Evolutionary conservation across 1,284 basidiomycete species (phyloP).

Genomic region (Phellopilus nigrolimitatus): DNA sequence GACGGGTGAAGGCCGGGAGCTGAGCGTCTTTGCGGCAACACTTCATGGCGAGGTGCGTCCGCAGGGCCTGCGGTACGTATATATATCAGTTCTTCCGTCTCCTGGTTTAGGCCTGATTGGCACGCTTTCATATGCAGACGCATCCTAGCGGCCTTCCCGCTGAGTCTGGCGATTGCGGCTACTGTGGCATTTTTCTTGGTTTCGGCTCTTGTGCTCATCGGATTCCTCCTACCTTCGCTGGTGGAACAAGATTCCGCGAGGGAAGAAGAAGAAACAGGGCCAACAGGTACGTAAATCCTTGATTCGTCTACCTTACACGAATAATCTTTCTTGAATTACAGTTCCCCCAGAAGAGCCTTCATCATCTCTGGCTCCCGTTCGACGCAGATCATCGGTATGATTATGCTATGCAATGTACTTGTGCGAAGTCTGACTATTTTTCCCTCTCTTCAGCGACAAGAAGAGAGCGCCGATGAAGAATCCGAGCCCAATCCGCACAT

Average conservation of each 20-base stretch:
- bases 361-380: neutral
- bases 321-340: too few relatives aligned
- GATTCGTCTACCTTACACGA: too few relatives aligned
- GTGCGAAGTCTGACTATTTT: neutral
- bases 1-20: constrained; percentile 60
- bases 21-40: constrained; percentile 57
- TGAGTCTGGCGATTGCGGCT: constrained; percentile 44
- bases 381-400: constrained; percentile 8
- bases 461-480: constrained; percentile 5
- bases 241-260: neutral
- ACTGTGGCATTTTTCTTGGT: constrained; percentile 42
- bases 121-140: constrained; percentile 44
- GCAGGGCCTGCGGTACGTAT: constrained; percentile 58
- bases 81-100: neutral
- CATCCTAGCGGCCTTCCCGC: constrained; percentile 62
- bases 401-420: too few relatives aligned
- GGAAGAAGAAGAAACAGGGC: neutral
- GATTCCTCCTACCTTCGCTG: constrained; percentile 12
- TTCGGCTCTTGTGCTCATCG: constrained; percentile 31
- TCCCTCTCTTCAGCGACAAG: neutral
- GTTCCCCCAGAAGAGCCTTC: neutral
- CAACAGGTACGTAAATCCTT: neutral
- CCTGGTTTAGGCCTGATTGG: constrained; percentile 10
- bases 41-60: constrained; percentile 57
- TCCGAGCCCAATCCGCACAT: neutral